Percentiles rank a stretch among this genome's conserved stretches.
Evolutionary conservation across 768 basidiomycete genomes (phyloP).

Genomic region (Pulveroboletus ravenelii): DNA sequence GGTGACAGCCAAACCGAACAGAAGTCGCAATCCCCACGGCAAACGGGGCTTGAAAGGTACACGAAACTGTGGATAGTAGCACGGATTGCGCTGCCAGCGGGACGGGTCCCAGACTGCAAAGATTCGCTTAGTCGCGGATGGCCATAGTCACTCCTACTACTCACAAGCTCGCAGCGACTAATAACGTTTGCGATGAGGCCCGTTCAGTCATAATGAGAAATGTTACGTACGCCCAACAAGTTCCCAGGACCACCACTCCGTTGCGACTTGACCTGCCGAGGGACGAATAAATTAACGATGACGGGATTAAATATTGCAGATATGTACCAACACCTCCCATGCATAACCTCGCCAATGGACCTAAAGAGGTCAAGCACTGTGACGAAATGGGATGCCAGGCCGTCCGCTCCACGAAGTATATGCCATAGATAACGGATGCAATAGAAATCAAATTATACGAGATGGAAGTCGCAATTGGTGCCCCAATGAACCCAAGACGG

Average conservation of each 20-base stretch:
- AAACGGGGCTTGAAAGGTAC: slow-evolving; percentile 79
- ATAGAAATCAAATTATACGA: slow-evolving; percentile 79
- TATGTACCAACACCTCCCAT: slow-evolving; percentile 68
- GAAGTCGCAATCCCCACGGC: slow-evolving; percentile 78
- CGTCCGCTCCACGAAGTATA: slow-evolving; percentile 58
- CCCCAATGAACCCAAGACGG: slow-evolving; percentile 86
- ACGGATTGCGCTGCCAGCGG: slow-evolving; percentile 87
- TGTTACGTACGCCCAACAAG: slow-evolving; percentile 47
- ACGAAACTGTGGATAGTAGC: slow-evolving; percentile 67
- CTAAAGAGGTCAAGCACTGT: slow-evolving; percentile 61
- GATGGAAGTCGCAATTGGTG: slow-evolving; percentile 83
- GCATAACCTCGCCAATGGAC: slow-evolving; percentile 68
- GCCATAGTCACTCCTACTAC: slow-evolving; percentile 7
- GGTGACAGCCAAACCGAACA: slow-evolving; percentile 54
- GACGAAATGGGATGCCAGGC: slow-evolving; percentile 82
- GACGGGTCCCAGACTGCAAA: slow-evolving; percentile 66
- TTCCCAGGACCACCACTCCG: slow-evolving; percentile 99
- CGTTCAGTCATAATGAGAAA: not conserved
- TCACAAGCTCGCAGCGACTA: slow-evolving; percentile 53
- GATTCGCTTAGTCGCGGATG: slow-evolving; percentile 11
- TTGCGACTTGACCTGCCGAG: slow-evolving; percentile 61
- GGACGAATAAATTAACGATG: not conserved
- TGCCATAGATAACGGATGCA: slow-evolving; percentile 56
- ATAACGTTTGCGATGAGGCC: too few relatives aligned
- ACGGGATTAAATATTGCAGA: not conserved